Base-by-base conservation (phyloP, 1,284 basidiomycete genomes). In the Phlebopus sp. region DNA sequence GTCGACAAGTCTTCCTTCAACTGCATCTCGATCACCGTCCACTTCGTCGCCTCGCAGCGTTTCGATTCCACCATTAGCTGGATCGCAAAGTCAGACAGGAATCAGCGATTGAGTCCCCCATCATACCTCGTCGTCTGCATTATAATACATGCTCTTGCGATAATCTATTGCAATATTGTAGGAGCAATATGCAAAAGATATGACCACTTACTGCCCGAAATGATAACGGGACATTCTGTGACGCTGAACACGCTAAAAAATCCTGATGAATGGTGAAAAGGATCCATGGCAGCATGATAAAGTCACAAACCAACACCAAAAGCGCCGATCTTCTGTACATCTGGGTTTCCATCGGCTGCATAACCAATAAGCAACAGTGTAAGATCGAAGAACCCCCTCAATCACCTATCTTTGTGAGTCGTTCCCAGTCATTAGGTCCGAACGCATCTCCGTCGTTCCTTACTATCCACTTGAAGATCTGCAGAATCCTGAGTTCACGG, bases 111-210 rank as follows among this genome's bases (percentile, higher is more conserved):
- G 5, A 25, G 0, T 52, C 18, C 3, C 23, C 10, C 13, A 18
- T 46, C 58, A 38, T 44, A 78, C 79, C 64, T 82, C 76, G 60
- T 92, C 84, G 56, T 88, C 87, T 61, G 8, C 10, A 29, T 91
- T 91, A 87, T 90, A 94, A 64, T 95, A 91, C 67, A 97, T 96
- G 2, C 86, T 89, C 91, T 94, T 93, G 86, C 87, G 91, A 65
- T 89, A 79, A 49, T 78, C 82, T 85, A 45, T 18, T 14, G 34
- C 21, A 11, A n/a, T 7, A n/a, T 25, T 35, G 5, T 15, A 18
- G 2, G 35, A 9, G 29, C 14, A 14, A 8, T 25, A 39, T 31
- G 13, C 37, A 5, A 31, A 9, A 45, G 30, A 13, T 7, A 10
- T 18, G 19, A 13, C 9, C 2, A 54, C 69, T 44, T 60, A 84